These are phyloP conservation scores for Blastobotrys peoriensis DNA, from an alignment of 805 yeast genomes.

Conservation along the genomic window DNA sequence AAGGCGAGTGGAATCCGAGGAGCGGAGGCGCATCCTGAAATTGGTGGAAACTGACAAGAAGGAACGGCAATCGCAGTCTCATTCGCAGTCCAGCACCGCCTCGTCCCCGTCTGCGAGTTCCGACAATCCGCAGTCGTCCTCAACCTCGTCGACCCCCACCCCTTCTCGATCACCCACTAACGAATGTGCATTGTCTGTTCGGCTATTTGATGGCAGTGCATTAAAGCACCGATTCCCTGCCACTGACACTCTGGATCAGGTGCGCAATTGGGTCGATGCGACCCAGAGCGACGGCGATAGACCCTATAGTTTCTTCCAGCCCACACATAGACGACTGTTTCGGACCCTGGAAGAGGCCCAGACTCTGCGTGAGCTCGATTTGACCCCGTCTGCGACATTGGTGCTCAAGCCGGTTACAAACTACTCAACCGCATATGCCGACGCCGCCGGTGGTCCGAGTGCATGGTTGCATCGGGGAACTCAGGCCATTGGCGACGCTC, in stretches of 20 bases:
- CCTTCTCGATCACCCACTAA: constrained; percentile 13
- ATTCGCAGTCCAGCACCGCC: too few relatives aligned
- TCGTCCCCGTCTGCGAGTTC: background rate
- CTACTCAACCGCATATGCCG: constrained; percentile 27
- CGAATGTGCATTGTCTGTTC: constrained; percentile 47
- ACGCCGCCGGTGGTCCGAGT: constrained; percentile 12
- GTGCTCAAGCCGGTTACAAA: constrained; percentile 57
- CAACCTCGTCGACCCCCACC: constrained; percentile 3
- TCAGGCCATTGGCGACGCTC: constrained; percentile 19
- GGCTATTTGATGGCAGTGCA: constrained; percentile 62
- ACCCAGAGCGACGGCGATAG: constrained; percentile 44
- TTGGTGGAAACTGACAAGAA: constrained; percentile 48
- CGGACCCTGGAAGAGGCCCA: constrained; percentile 54
- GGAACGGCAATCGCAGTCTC: constrained; percentile 43
- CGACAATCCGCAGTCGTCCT: background rate
- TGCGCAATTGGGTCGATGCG: constrained; percentile 54
- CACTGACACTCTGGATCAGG: constrained; percentile 44
- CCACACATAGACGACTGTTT: constrained; percentile 58
- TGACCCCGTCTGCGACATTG: constrained; percentile 68
- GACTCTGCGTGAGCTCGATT: constrained; percentile 47
- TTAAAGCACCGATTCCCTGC: constrained; percentile 46
- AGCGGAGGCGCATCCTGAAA: constrained; percentile 49
- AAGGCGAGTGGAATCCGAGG: constrained; percentile 32
- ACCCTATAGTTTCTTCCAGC: constrained; percentile 47
- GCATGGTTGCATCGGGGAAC: constrained; percentile 15